phyloP scores from a whole-genome alignment of 2,329 filamentous ascomycete genomes.

The Arthrinium phaeospermum region DNA sequence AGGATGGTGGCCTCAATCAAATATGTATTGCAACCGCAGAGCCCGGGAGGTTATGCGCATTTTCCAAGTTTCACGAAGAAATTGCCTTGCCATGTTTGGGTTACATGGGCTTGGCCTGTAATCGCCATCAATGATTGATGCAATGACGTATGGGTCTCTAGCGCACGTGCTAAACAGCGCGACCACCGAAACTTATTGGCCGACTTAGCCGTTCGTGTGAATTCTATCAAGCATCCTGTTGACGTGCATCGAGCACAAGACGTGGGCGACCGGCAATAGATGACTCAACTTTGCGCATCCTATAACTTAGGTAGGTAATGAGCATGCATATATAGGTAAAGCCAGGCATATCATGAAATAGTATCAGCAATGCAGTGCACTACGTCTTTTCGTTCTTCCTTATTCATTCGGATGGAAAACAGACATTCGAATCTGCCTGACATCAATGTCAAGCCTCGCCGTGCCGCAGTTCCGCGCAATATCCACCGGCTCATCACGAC shows the following conservation, averaged over 20 bases:
- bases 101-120: background rate
- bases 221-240: background rate
- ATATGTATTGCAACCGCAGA: background rate
- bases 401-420: too few species aligned
- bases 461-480: background rate
- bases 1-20: background rate
- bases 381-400: background rate
- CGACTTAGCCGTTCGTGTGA: background rate
- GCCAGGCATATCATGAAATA: background rate
- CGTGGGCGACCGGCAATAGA: background rate
- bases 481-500: background rate
- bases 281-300: background rate
- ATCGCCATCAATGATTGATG: constrained; percentile 1
- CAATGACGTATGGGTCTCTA: background rate
- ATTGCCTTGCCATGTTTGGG: background rate
- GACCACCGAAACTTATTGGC: background rate
- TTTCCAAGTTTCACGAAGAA: constrained; percentile 2
- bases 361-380: background rate
- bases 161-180: background rate
- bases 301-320: background rate
- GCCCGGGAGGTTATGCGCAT: background rate
- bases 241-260: background rate
- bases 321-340: background rate
- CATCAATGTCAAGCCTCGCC: background rate
- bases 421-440: background rate